Base-by-base conservation (phyloP, 2,329 filamentous ascomycete species). In the Fusarium sp. region DNA sequence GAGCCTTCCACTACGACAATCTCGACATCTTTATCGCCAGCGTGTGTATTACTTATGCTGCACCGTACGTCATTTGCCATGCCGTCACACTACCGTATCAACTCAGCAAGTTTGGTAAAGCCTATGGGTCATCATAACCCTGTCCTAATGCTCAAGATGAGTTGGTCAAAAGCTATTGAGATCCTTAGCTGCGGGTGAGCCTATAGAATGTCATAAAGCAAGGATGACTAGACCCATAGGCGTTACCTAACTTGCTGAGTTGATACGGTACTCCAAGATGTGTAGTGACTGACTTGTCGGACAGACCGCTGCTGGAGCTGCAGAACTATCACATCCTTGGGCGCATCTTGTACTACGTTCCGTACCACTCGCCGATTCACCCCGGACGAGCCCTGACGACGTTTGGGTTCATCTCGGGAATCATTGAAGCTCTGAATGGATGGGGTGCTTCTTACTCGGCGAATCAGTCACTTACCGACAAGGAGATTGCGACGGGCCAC, bases 251-350 rank as follows among this genome's bases (percentile, higher is more conserved):
- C 18, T 23, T 23, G 18, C 18, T 23, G 18, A 23, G 18, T 23
- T 23, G 18, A 23, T 23, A n/a, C n/a, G n/a, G 2, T 2, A 23
- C 18, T 23, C 18, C 18, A 23, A 23, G 18, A 23, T 34, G 31
- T 34, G 8, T 47, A 16, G 12, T 31, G 27, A 53, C 44, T 69
- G 10, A 67, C 18, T 16, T 46, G 50, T 62, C 15, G 7, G 37
- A 27, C 46, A 86, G 86, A 15, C 89, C 89, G 0, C 81, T 90
- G 3, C 84, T 90, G 41, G 88, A 89, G 55, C 82, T 89, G 4
- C 84, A 87, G 59, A 90, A 91, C 73, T 91, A 91, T 77, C 85
- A 89, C 70, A 84, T 90, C 59, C 84, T 91, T 27, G 86, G 86
- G 3, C 85, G 88, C 5, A 82, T 89, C 12, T 81, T 91, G 18